phyloP scores from a whole-genome alignment of 305 asterid genomes.

The Fraxinus latifolia region DNA sequence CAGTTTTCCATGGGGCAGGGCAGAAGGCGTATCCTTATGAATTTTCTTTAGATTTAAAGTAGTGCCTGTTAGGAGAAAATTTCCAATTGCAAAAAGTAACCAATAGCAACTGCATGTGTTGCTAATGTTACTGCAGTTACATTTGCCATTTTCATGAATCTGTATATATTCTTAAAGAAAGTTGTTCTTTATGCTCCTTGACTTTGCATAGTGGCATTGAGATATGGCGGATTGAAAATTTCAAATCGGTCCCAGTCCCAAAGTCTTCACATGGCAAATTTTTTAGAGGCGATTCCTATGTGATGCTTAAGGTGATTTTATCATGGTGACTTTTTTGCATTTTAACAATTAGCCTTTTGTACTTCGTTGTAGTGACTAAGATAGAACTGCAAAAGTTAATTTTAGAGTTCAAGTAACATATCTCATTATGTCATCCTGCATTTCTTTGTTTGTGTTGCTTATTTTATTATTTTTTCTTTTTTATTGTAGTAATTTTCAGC shows the following conservation, averaged over 20 bases:
- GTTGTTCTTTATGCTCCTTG: slow-evolving; percentile 34
- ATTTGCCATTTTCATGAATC: slow-evolving; percentile 4
- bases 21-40: slow-evolving; percentile 71
- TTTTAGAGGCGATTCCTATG: slow-evolving; percentile 74
- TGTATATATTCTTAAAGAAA: slow-evolving; percentile 1
- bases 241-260: slow-evolving; percentile 57
- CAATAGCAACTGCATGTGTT: neutral
- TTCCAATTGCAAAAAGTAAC: neutral
- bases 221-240: slow-evolving; percentile 80
- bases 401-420: neutral
- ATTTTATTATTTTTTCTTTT: neutral
- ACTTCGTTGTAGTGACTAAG: slow-evolving; percentile 1
- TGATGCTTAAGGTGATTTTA: slow-evolving; percentile 60
- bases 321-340: neutral
- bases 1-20: slow-evolving; percentile 81
- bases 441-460: slow-evolving; percentile 13
- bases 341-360: neutral
- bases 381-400: slow-evolving; percentile 12
- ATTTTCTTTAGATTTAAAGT: neutral
- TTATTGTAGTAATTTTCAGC: neutral
- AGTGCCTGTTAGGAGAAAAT: neutral
- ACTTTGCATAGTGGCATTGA: slow-evolving; percentile 64
- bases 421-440: neutral
- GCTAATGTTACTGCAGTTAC: neutral
- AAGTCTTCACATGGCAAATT: slow-evolving; percentile 67